Conservation (phyloP, 805 yeast genomes). For the Starmerella powellii region DNA sequence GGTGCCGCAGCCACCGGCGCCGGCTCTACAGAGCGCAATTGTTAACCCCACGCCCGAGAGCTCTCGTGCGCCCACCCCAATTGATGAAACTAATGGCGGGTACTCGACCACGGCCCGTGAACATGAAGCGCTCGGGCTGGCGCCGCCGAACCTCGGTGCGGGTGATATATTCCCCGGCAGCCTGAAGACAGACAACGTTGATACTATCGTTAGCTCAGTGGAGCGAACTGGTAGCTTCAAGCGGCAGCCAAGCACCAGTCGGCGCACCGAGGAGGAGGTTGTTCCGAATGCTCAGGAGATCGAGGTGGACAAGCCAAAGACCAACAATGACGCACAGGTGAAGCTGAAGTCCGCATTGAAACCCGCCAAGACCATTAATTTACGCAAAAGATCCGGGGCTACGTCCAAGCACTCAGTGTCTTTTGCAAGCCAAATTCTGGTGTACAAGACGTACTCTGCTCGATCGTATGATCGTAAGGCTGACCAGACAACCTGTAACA, state of each 20-base stretch:
- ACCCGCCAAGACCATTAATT: background rate
- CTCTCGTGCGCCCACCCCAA: background rate
- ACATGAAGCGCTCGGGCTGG: background rate
- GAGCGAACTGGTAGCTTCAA: slow-evolving; percentile 29
- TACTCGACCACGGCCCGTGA: background rate
- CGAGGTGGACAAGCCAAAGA: slow-evolving; percentile 14
- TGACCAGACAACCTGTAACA: slow-evolving; percentile 84
- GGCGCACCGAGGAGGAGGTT: slow-evolving; percentile 19
- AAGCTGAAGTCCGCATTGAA: slow-evolving; percentile 5
- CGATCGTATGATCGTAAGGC: slow-evolving; percentile 88
- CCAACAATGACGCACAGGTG: background rate
- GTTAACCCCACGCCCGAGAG: no score
- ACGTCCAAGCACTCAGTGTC: slow-evolving; percentile 1
- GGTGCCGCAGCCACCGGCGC: background rate
- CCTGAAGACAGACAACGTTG: slow-evolving; percentile 23
- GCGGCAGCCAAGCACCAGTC: slow-evolving; percentile 25
- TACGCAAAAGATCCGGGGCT: slow-evolving; percentile 8
- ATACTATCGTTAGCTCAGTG: slow-evolving; percentile 27
- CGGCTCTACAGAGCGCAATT: slow-evolving; percentile 7
- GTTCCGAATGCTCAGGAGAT: slow-evolving; percentile 28
- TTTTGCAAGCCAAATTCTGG: slow-evolving; percentile 69
- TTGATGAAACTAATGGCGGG: background rate
- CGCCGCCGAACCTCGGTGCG: slow-evolving; percentile 11
- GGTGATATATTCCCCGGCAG: slow-evolving; percentile 18
- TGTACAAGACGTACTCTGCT: slow-evolving; percentile 73